phyloP scores from a whole-genome alignment of 495 filamentous ascomycete genomes.

The Rusavskia elegans region DNA sequence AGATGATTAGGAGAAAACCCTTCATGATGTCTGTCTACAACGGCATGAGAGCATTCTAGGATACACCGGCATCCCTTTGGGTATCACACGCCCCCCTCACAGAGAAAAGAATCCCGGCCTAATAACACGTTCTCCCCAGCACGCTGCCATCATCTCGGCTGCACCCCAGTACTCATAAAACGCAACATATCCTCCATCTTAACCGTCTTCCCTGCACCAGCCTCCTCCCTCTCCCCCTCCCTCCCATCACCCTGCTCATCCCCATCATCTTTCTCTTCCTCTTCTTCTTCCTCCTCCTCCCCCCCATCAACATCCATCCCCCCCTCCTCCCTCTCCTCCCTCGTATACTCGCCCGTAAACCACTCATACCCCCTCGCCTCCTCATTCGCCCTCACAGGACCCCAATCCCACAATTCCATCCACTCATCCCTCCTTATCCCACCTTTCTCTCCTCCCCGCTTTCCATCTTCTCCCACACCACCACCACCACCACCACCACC shows the following conservation, averaged over 20 bases:
- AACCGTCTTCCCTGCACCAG: conserved; percentile 5
- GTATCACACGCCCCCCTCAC: conserved; percentile 34
- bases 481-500: not conserved
- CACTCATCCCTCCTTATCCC: not conserved
- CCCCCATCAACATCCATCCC: not conserved
- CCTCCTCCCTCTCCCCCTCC: conserved; percentile 39
- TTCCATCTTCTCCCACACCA: not conserved
- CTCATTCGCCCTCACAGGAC: not conserved
- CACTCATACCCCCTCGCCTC: conserved; percentile 44
- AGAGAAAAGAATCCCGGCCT: too few species aligned
- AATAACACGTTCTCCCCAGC: conserved; percentile 47
- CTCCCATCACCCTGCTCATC: not conserved
- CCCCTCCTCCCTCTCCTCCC: conserved; percentile 39
- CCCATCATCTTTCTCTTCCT: conserved; percentile 35
- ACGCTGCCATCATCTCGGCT: conserved; percentile 45
- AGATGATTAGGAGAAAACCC: not conserved
- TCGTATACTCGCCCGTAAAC: conserved; percentile 50
- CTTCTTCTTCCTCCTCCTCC: conserved; percentile 8
- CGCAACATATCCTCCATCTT: conserved; percentile 4
- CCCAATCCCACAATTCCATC: not conserved
- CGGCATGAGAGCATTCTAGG: not conserved
- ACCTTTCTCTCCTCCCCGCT: conserved; percentile 1
- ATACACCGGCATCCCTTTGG: not conserved
- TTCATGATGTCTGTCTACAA: not conserved
- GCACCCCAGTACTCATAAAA: conserved; percentile 27